Percentiles rank a stretch among this genome's conserved stretches.
These are phyloP conservation scores for Crucibulum laeve DNA, from an alignment of 768 basidiomycete genomes.

Conservation along the genomic window DNA sequence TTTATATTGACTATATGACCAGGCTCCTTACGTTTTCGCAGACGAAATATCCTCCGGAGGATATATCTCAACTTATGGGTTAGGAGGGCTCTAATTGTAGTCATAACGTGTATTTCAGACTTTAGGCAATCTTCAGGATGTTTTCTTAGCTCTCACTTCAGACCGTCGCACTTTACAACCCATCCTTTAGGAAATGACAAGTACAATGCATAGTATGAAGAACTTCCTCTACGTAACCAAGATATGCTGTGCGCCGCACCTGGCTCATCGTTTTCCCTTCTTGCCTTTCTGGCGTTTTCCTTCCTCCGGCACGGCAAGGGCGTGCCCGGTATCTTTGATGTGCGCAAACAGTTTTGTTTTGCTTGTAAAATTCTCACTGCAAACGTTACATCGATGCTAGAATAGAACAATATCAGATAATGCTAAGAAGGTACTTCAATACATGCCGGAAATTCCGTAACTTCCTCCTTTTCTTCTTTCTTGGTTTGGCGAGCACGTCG, in stretches of 20 bases:
- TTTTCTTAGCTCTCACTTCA: no score
- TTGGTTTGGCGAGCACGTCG: conserved; percentile 74
- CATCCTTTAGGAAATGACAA: no score
- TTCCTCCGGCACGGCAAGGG: conserved; percentile 37
- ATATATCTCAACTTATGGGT: conserved; percentile 91
- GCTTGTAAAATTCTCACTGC: conserved; percentile 56
- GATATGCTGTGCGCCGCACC: not conserved
- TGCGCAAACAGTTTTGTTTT: conserved; percentile 75
- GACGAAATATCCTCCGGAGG: conserved; percentile 92
- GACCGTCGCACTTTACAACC: no score
- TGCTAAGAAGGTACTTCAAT: not conserved
- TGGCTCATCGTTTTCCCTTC: conserved; percentile 27
- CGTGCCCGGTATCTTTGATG: conserved; percentile 69
- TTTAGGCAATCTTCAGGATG: no score
- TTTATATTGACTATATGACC: conserved; percentile 5
- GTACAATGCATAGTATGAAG: not conserved
- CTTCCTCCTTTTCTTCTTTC: conserved; percentile 42
- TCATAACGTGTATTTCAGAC: no score
- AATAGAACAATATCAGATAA: conserved; percentile 3
- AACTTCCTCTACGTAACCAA: not conserved
- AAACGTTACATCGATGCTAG: conserved; percentile 63
- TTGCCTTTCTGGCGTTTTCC: conserved; percentile 29
- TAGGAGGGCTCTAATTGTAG: no score
- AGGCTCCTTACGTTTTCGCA: conserved; percentile 95
- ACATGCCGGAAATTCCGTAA: conserved; percentile 13